phyloP scores from a whole-genome alignment of 2,329 filamentous ascomycete genomes.

The Epicoccum nigrum region DNA sequence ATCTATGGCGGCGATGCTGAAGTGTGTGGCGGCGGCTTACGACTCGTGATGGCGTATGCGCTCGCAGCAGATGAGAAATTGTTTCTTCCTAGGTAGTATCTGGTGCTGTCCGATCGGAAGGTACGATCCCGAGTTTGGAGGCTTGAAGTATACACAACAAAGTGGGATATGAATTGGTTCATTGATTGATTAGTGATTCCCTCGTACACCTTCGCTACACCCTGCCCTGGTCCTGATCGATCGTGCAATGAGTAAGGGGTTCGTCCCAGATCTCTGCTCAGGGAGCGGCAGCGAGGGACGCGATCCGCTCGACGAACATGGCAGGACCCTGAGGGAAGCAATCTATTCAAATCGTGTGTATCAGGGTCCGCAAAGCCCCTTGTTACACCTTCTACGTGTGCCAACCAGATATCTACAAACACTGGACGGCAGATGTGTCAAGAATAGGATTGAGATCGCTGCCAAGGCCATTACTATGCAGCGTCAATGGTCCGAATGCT shows the following conservation, averaged over 20 bases:
- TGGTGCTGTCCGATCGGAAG: too few relatives aligned
- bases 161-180: too few relatives aligned
- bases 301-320: slow-evolving; percentile 1
- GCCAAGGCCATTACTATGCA: neutral
- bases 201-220: neutral
- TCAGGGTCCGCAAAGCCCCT: slow-evolving; percentile 8
- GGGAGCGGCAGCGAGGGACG: neutral
- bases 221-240: neutral
- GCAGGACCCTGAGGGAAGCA: slow-evolving; percentile 2
- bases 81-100: neutral
- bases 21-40: neutral
- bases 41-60: neutral
- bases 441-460: neutral
- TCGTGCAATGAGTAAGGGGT: slow-evolving; percentile 3
- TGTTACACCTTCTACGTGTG: neutral
- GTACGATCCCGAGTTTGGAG: too few relatives aligned
- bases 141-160: too few relatives aligned
- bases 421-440: neutral
- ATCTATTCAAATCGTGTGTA: slow-evolving; percentile 7
- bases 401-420: neutral
- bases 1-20: neutral
- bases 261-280: neutral
- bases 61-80: neutral
- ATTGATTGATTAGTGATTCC: too few relatives aligned
- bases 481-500: neutral